These are phyloP conservation scores for Novakomyces olei DNA, from an alignment of 805 yeast species.

Conservation along the genomic window DNA sequence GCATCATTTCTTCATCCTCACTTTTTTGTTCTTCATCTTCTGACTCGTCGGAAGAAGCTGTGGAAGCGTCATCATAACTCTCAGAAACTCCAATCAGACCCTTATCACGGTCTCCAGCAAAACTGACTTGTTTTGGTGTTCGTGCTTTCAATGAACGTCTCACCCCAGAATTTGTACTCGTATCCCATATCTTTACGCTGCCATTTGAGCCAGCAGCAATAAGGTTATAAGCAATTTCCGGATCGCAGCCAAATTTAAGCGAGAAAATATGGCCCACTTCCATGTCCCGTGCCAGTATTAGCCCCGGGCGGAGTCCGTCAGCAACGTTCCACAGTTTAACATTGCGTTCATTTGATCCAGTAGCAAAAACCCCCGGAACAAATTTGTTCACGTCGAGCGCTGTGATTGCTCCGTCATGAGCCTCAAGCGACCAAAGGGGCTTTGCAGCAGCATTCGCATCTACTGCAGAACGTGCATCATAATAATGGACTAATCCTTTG, in stretches of 20 bases:
- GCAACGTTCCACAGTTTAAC: conserved; percentile 76
- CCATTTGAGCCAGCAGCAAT: conserved; percentile 73
- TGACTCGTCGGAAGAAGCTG: too few species aligned
- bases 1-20: too few species aligned
- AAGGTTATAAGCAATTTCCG: conserved; percentile 50
- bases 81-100: too few species aligned
- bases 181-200: conserved; percentile 80
- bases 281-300: conserved; percentile 77
- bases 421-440: conserved; percentile 88
- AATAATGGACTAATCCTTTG: conserved; percentile 68
- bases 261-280: conserved; percentile 85
- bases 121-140: too few species aligned
- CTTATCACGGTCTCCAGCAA: too few species aligned
- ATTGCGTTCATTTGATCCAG: conserved; percentile 72
- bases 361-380: conserved; percentile 51
- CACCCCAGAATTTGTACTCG: conserved; percentile 59
- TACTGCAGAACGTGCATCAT: conserved; percentile 42
- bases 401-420: conserved; percentile 72
- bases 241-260: conserved; percentile 64
- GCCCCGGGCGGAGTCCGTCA: conserved; percentile 38
- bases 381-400: conserved; percentile 46
- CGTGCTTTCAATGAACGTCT: conserved; percentile 36
- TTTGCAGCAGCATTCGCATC: conserved; percentile 18
- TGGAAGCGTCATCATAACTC: too few species aligned
- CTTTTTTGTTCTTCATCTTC: too few species aligned